Evolutionary conservation across 2,329 filamentous ascomycete species (phyloP).

Genomic region (Talaromyces sp.): DNA sequence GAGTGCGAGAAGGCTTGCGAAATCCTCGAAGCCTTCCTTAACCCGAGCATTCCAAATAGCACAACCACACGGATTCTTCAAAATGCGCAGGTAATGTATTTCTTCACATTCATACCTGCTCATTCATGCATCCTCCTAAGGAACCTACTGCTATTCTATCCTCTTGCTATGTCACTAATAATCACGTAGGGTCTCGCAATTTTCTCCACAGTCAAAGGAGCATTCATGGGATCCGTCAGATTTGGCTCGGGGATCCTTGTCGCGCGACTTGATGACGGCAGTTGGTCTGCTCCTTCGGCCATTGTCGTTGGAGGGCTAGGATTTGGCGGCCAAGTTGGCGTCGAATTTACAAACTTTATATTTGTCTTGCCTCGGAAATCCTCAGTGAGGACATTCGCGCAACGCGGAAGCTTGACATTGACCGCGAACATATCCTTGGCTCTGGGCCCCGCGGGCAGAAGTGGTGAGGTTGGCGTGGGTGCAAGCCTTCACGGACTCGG

Average conservation of each 20-base stretch:
- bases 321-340: constrained; percentile 24
- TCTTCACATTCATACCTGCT: background rate
- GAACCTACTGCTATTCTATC: background rate
- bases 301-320: constrained; percentile 20
- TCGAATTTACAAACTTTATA: constrained; percentile 55
- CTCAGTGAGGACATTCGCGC: constrained; percentile 79
- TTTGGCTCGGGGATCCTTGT: constrained; percentile 23
- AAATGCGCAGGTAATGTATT: constrained; percentile 61
- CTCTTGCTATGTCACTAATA: background rate
- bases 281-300: constrained; percentile 26
- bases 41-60: constrained; percentile 75
- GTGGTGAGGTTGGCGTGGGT: constrained; percentile 79
- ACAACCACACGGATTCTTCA: constrained; percentile 87
- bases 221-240: constrained; percentile 22
- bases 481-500: constrained; percentile 74
- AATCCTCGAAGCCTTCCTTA: constrained; percentile 79
- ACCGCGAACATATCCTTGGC: constrained; percentile 85
- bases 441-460: constrained; percentile 76
- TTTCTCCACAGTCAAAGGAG: constrained; percentile 22
- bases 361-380: constrained; percentile 80
- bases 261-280: constrained; percentile 23
- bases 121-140: background rate
- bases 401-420: constrained; percentile 73
- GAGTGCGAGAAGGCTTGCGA: constrained; percentile 83
- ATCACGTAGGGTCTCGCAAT: constrained; percentile 21